Conservation (phyloP, 257 asterid genomes). For the Lantana camara region DNA sequence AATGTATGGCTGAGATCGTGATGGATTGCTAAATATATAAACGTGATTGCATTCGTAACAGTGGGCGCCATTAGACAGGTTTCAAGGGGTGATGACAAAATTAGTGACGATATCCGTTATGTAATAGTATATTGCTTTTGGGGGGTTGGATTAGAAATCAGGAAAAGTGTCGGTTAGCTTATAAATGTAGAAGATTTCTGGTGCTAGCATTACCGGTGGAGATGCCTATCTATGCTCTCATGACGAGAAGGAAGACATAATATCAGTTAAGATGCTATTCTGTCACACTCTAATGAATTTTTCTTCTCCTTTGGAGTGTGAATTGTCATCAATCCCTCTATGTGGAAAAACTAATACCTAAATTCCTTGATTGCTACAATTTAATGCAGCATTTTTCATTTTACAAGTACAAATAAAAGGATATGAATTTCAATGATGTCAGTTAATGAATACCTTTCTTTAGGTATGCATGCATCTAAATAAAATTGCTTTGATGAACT, state of each 20-base stretch:
- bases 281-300: constrained; percentile 7
- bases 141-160: constrained; percentile 15
- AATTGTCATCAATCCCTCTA: neutral
- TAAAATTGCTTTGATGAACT: neutral
- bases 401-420: neutral
- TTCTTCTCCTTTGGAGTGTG: constrained; percentile 12
- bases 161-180: constrained; percentile 16
- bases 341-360: neutral
- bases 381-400: neutral
- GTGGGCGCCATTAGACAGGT: constrained; percentile 15
- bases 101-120: constrained; percentile 4
- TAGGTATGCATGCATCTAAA: neutral
- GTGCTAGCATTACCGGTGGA: constrained; percentile 27
- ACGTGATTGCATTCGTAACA: constrained; percentile 20
- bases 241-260: constrained; percentile 20
- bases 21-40: constrained; percentile 19
- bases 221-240: constrained; percentile 16
- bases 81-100: constrained; percentile 30
- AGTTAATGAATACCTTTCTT: neutral
- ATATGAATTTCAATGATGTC: neutral
- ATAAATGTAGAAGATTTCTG: constrained; percentile 14
- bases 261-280: constrained; percentile 16
- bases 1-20: constrained; percentile 21
- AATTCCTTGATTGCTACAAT: neutral
- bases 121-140: constrained; percentile 12